These are phyloP conservation scores for Aureobasidium uvarum DNA, from an alignment of 2,329 filamentous ascomycete genomes.

Conservation along the genomic window DNA sequence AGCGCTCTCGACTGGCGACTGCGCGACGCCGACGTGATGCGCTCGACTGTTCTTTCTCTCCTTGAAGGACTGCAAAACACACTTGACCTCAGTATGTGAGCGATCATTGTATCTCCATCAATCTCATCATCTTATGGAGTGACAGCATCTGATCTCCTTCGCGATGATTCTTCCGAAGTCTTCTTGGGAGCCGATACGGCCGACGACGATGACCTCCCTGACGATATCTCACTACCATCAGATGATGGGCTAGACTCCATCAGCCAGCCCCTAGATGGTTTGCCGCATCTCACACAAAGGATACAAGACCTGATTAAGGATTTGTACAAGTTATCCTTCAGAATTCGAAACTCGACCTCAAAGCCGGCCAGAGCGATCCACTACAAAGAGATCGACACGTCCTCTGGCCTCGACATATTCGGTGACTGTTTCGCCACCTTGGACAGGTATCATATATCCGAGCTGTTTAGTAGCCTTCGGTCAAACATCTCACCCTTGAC, in stretches of 20 bases:
- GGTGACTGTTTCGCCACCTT: background rate
- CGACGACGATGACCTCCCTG: background rate
- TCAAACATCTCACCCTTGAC: background rate
- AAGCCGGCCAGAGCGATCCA: background rate
- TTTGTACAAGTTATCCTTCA: conserved; percentile 1
- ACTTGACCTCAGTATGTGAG: background rate
- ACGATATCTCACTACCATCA: conserved; percentile 4
- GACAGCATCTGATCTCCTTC: too few relatives aligned
- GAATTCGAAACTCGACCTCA: conserved; percentile 5
- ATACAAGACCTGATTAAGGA: background rate
- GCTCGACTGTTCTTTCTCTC: background rate
- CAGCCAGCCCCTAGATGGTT: background rate
- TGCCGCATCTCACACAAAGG: background rate
- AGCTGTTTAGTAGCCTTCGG: background rate
- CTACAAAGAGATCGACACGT: background rate
- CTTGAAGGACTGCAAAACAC: background rate
- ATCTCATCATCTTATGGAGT: background rate
- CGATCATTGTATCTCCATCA: too few relatives aligned
- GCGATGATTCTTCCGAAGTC: background rate
- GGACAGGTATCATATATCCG: background rate
- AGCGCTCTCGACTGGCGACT: conserved; percentile 5
- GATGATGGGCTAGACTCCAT: background rate
- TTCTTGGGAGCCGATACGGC: background rate
- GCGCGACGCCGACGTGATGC: conserved; percentile 1
- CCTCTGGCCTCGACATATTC: background rate